These are phyloP conservation scores for Cercospora nicotianae DNA, from an alignment of 2,329 filamentous ascomycete species.

Conservation along the genomic window DNA sequence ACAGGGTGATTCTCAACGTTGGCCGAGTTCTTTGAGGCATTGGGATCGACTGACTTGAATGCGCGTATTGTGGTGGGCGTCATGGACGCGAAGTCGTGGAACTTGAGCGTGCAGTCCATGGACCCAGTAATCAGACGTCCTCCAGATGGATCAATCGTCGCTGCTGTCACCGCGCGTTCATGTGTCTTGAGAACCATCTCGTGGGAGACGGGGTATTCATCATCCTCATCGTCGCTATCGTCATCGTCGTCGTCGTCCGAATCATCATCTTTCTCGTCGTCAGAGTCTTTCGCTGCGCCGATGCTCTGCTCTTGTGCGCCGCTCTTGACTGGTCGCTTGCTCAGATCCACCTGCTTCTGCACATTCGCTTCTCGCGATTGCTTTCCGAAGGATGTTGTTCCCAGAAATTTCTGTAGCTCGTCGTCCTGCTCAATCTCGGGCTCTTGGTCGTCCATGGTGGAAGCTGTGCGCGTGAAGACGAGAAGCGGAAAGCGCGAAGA, in stretches of 20 bases:
- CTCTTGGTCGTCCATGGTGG: conserved; percentile 28
- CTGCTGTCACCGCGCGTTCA: conserved; percentile 78
- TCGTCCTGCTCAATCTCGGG: conserved; percentile 55
- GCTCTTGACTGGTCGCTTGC: conserved; percentile 56
- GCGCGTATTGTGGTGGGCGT: conserved; percentile 90
- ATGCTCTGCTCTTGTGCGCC: conserved; percentile 17
- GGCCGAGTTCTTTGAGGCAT: conserved; percentile 69
- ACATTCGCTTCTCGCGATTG: conserved; percentile 72
- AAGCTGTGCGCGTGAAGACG: conserved; percentile 10
- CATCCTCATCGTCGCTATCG: conserved; percentile 68
- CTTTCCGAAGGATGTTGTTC: conserved; percentile 81
- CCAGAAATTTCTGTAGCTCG: conserved; percentile 73
- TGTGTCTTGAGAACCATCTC: conserved; percentile 92
- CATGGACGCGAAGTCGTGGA: conserved; percentile 95
- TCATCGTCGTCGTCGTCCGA: conserved; percentile 57
- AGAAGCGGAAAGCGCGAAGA: conserved; percentile 23
- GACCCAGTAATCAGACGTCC: conserved; percentile 86
- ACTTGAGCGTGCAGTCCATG: conserved; percentile 83
- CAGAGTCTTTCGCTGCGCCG: conserved; percentile 7
- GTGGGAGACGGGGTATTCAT: conserved; percentile 89
- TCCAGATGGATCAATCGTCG: conserved; percentile 81
- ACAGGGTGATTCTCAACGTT: conserved; percentile 83
- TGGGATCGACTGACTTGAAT: conserved; percentile 90
- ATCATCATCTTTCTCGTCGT: conserved; percentile 50
- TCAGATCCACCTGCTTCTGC: conserved; percentile 76